Base-by-base conservation (phyloP, 2,329 filamentous ascomycete species). In the Endocalyx cinctus region DNA sequence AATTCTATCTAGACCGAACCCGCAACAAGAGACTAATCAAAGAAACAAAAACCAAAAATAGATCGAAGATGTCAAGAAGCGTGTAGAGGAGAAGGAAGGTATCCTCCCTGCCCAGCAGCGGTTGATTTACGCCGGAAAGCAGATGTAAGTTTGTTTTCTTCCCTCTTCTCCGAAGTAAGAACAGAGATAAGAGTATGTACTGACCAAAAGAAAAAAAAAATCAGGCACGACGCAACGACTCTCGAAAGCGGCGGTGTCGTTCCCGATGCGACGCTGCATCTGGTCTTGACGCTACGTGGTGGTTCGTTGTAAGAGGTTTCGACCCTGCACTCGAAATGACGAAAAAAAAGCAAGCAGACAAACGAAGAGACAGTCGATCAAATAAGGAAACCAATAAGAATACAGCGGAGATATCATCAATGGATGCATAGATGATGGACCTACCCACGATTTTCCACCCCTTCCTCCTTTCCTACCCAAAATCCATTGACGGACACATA, bases 81-180 rank as follows among this genome's bases (percentile, higher is more conserved):
- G 90, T 55, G 92, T 98, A 35, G 92, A 98, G 65, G 92, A 98
- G 71, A 97, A 97, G 68, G 92, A 97, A 60, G 92, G 92, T 37
- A 98, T 98, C 52, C 90, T 92, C 27, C 92, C 92, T 1, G 88
- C 92, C 13, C 92, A 98, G 67, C 92, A 98, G 66, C 82, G 92
- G 38, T 70, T 98, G 47, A 98, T 98, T 55, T 96, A 84, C 58
- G 88, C 90, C 34, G 92, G 92, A 55, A 98, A 98, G 72, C 92
- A 98, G 63, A 96, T 98, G 92, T 96, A 67, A 42, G 71, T 61
- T 8, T 23, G 8, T n/a, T 23, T 23, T 23, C 20, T n/a, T 23
- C 8, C 8, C 8, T 23, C n/a, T n/a, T 23, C 8, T 23, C 8
- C n/a, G 8, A 8, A 8, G 8, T n/a, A 23, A 8, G n/a, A n/a